Evolutionary conservation across 768 basidiomycete genomes (phyloP).

Genomic region (Naganishia antarctica): DNA sequence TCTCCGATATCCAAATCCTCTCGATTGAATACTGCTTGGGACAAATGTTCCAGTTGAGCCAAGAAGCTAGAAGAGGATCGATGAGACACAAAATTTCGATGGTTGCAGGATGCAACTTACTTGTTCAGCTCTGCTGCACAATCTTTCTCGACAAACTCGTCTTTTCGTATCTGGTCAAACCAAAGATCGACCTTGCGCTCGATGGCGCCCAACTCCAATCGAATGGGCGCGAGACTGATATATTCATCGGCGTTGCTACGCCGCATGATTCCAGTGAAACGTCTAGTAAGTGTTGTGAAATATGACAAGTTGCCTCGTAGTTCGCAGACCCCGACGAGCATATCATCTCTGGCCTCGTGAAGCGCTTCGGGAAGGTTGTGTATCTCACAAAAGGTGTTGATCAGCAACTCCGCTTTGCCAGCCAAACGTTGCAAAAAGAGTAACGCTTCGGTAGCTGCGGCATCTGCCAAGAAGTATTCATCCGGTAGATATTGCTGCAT

Average conservation of each 20-base stretch:
- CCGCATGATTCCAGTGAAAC: conserved; percentile 77
- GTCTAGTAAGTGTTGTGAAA: conserved; percentile 76
- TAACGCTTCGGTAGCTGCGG: conserved; percentile 80
- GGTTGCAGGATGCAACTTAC: conserved; percentile 54
- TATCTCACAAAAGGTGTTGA: conserved; percentile 70
- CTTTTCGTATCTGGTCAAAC: conserved; percentile 71
- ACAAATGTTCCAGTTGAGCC: conserved; percentile 86
- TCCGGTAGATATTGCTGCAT: conserved; percentile 89
- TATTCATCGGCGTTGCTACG: conserved; percentile 79
- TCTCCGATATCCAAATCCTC: conserved; percentile 86
- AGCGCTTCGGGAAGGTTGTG: conserved; percentile 81
- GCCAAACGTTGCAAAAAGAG: conserved; percentile 88
- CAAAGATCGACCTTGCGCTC: conserved; percentile 92
- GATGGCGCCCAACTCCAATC: conserved; percentile 75
- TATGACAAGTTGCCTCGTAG: conserved; percentile 77
- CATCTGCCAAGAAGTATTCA: conserved; percentile 81
- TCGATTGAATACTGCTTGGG: conserved; percentile 75
- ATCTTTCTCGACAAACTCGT: conserved; percentile 90
- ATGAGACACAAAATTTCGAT: neutral
- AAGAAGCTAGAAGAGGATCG: conserved; percentile 63
- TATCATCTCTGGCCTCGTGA: conserved; percentile 73
- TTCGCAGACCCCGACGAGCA: conserved; percentile 89
- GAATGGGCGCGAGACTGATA: conserved; percentile 75
- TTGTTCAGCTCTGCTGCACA: conserved; percentile 84
- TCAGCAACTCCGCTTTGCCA: conserved; percentile 80